These are phyloP conservation scores for Ogataea nonfermentans DNA, from an alignment of 805 yeast species.

Conservation along the genomic window DNA sequence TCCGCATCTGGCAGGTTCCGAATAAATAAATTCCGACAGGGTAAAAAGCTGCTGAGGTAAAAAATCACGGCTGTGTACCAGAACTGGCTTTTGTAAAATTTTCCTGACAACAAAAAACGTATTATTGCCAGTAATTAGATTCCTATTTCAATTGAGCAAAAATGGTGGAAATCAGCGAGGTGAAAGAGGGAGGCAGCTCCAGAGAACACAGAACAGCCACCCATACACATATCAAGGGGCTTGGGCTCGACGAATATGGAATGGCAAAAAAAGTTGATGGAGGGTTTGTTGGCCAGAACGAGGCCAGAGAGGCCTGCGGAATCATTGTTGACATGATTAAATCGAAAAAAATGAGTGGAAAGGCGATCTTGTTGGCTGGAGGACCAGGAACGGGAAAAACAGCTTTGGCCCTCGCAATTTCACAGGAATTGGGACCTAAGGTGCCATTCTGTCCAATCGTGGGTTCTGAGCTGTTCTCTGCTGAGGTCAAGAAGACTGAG, in stretches of 20 bases:
- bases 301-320: slow-evolving; percentile 96
- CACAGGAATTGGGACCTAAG: slow-evolving; percentile 66
- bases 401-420: slow-evolving; percentile 92
- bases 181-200: slow-evolving; percentile 46
- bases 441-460: slow-evolving; percentile 96
- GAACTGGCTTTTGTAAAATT: slow-evolving; percentile 3
- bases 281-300: slow-evolving; percentile 97
- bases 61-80: slow-evolving; percentile 5
- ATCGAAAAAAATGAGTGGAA: slow-evolving; percentile 93
- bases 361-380: slow-evolving; percentile 94
- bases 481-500: slow-evolving; percentile 93
- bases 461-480: slow-evolving; percentile 89
- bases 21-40: not conserved
- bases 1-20: slow-evolving; percentile 4
- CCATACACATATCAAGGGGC: slow-evolving; percentile 96
- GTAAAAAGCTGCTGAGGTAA: not conserved
- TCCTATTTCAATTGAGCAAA: slow-evolving; percentile 7
- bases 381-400: slow-evolving; percentile 99
- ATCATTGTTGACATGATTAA: slow-evolving; percentile 89
- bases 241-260: slow-evolving; percentile 91
- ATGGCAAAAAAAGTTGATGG: slow-evolving; percentile 79
- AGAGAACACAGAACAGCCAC: slow-evolving; percentile 58
- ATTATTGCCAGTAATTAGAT: not conserved
- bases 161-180: slow-evolving; percentile 80
- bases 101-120: slow-evolving; percentile 11